A percentile compares a stretch with the other conserved stretches of the same genome.
phyloP scores from a whole-genome alignment of 805 yeast species.

The Cyberlindnera saturnus region DNA sequence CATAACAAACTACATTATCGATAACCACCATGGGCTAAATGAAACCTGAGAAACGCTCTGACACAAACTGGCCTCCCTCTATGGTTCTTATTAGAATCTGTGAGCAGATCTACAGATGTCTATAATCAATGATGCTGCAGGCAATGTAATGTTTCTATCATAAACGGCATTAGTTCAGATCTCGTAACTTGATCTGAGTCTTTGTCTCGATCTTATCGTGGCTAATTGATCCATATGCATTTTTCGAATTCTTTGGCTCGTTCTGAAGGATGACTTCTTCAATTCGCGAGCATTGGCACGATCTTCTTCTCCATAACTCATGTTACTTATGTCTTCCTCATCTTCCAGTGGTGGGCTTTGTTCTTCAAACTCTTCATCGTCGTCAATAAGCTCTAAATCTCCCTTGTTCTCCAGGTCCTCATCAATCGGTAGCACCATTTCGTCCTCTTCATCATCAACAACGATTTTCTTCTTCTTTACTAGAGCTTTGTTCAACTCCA shows the following conservation, averaged over 20 bases:
- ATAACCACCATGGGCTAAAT: too few species aligned
- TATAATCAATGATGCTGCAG: too few species aligned
- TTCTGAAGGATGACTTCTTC: slow-evolving; percentile 12
- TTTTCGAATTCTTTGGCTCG: slow-evolving; percentile 18
- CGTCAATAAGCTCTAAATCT: slow-evolving; percentile 10
- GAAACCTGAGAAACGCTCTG: too few species aligned
- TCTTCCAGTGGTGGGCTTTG: slow-evolving; percentile 5
- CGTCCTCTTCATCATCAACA: slow-evolving; percentile 9
- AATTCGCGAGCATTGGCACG: slow-evolving; percentile 17
- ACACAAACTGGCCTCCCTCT: too few species aligned
- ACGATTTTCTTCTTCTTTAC: slow-evolving; percentile 16
- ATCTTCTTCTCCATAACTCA: slow-evolving; percentile 17
- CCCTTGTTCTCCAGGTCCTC: slow-evolving; percentile 20
- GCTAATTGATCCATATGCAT: slow-evolving; percentile 14
- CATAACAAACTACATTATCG: too few species aligned
- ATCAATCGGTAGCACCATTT: slow-evolving; percentile 15
- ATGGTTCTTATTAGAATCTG: too few species aligned
- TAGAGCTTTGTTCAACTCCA: slow-evolving; percentile 20
- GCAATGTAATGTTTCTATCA: too few species aligned
- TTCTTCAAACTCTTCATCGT: slow-evolving; percentile 3
- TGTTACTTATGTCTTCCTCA: slow-evolving; percentile 14
- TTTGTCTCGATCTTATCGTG: slow-evolving; percentile 19
- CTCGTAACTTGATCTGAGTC: slow-evolving; percentile 8
- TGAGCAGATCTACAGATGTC: too few species aligned
- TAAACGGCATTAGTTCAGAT: neutral